Evolutionary conservation across 495 filamentous ascomycete species (phyloP), one percentile per base, ranked within the genome.

Genomic region (Neurospora tetrasperma): DNA sequence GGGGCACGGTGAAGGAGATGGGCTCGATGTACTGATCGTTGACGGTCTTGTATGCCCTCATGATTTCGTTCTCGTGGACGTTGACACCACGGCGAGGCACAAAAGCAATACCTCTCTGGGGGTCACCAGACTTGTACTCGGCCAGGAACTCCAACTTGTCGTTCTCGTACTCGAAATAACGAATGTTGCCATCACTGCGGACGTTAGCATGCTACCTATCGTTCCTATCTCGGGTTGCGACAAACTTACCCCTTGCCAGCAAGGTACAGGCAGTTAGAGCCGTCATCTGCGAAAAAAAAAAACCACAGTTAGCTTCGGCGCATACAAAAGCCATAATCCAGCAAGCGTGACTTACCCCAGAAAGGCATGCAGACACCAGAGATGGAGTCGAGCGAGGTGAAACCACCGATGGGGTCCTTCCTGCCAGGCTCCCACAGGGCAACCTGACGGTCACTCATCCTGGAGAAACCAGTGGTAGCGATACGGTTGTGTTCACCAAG

Each of bases 281-380:
- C 92, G 70, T 98, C 96, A 80, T 99, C 86, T 87, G 16, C 31
- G 16, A 10, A 23, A 31, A 31, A 38, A 38, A 38, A 38, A 4
- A 0, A 59, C 14, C 40, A 10, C 9, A 68, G 79, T 86, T 77
- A 85, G 83, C 44, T 70, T 59, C 27, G 9, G 16, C 42, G 31
- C 72, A 39, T 18, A 62, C 2, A 73, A 42, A 69, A 54, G 2
- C 27, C 27, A 12, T 14, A 9, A 18, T 4, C 16, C 54, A 35
- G 35, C 20, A 12, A 10, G 1, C 10, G 1, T 12, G 20, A 20
- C 80, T 76, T 82, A 87, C 85, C 96, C 96, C 96, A 99, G 89
- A 99, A 99, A 7, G 96, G 96, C 93, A 99, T 98, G 86, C 93
- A 97, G 66, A 99, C 94, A 77, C 96, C 96, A 20, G 95, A 98